Conservation (phyloP, 2,329 filamentous ascomycete species). For the Aspergillus glaucus region DNA sequence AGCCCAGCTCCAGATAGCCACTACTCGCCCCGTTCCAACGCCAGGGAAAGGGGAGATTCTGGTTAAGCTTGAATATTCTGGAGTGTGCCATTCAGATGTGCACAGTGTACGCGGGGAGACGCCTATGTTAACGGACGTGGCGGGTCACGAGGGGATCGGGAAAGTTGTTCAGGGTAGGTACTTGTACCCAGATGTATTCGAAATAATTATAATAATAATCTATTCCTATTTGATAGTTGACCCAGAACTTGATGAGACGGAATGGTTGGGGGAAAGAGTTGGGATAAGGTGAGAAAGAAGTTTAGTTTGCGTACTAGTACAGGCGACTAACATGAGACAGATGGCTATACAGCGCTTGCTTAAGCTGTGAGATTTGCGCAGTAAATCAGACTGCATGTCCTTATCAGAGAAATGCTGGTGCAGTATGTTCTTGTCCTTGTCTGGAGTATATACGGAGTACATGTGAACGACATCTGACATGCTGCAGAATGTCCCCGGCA, state of each 20-base stretch:
- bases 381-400: constrained; percentile 35
- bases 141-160: constrained; percentile 44
- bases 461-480: constrained; percentile 1
- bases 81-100: constrained; percentile 45
- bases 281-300: constrained; percentile 24
- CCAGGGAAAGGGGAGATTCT: constrained; percentile 38
- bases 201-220: no score
- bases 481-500: constrained; percentile 30
- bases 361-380: constrained; percentile 33
- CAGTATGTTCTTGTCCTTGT: constrained; percentile 16
- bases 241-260: constrained; percentile 14
- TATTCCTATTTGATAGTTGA: not conserved
- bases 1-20: constrained; percentile 18
- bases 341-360: constrained; percentile 34
- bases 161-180: constrained; percentile 31
- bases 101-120: constrained; percentile 40
- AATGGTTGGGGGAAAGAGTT: constrained; percentile 26
- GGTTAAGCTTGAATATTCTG: constrained; percentile 43
- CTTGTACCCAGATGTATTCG: not conserved
- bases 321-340: constrained; percentile 8
- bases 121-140: constrained; percentile 40
- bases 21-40: constrained; percentile 27
- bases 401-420: constrained; percentile 32
- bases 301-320: not conserved
- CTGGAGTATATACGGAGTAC: not conserved